Conservation (phyloP, 208 protist species). For the Leishmania major region DNA sequence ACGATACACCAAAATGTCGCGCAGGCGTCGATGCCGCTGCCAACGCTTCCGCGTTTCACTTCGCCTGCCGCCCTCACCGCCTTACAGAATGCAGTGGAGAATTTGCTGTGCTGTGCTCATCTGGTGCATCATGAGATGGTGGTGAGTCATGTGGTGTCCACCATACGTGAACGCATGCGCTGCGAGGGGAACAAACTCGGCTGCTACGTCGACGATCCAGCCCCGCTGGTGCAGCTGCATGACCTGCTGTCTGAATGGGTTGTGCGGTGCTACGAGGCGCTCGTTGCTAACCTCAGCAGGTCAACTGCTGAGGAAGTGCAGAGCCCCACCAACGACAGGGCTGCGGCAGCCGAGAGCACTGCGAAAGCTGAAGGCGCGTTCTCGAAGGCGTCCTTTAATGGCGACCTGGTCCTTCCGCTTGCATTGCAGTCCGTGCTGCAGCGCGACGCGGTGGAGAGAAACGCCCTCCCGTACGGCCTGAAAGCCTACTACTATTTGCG, state of each 20-base stretch:
- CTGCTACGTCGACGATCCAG: conserved; percentile 20
- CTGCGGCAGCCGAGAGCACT: neutral
- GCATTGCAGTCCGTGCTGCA: neutral
- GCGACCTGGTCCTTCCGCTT: neutral
- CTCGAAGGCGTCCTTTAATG: neutral
- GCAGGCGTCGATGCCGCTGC: conserved; percentile 8
- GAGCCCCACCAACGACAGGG: neutral
- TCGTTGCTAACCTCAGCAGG: conserved; percentile 18
- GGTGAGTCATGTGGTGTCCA: conserved; percentile 25
- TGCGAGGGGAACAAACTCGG: neutral
- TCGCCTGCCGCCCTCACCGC: conserved; percentile 15
- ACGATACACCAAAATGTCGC: neutral
- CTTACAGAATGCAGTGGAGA: conserved; percentile 12
- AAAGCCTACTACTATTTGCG: conserved; percentile 41
- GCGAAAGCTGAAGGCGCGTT: neutral
- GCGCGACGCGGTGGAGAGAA: conserved; percentile 3
- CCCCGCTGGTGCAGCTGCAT: conserved; percentile 16
- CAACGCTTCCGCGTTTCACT: conserved; percentile 13
- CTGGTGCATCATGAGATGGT: conserved; percentile 25
- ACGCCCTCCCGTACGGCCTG: conserved; percentile 13
- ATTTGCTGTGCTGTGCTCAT: conserved; percentile 15
- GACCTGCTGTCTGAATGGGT: conserved; percentile 24
- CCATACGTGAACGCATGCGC: conserved; percentile 10
- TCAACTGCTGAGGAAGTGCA: neutral
- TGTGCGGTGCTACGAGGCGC: conserved; percentile 14